Percentiles rank a stretch among this genome's conserved stretches.
phyloP scores from a whole-genome alignment of 2,329 filamentous ascomycete species.

The Neofusicoccum sp. region DNA sequence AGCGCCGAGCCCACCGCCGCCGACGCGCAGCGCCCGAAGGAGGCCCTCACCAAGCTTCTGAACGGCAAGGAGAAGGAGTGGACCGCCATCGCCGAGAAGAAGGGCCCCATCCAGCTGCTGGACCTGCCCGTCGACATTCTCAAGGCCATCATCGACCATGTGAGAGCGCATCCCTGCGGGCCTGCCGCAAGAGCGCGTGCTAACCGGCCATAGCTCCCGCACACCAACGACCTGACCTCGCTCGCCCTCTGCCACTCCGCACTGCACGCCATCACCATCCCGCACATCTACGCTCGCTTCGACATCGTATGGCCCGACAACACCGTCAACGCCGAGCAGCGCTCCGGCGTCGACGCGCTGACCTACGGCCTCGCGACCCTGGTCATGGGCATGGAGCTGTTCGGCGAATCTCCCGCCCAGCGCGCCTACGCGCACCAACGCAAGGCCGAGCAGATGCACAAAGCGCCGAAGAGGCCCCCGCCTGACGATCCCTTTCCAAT shows the following conservation, averaged over 20 bases:
- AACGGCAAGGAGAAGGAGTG: conserved; percentile 49
- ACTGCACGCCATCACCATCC: conserved; percentile 71
- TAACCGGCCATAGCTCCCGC: conserved; percentile 59
- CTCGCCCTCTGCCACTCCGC: conserved; percentile 76
- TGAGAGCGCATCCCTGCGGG: conserved; percentile 28
- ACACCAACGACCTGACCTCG: conserved; percentile 78
- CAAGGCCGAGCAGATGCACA: conserved; percentile 5
- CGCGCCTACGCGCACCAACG: conserved; percentile 17
- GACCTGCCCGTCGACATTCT: conserved; percentile 77
- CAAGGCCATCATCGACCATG: conserved; percentile 76
- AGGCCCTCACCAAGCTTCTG: conserved; percentile 44
- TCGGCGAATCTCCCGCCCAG: conserved; percentile 50
- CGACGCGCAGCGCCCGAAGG: conserved; percentile 22
- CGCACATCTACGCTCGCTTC: conserved; percentile 79
- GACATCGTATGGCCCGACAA: conserved; percentile 86
- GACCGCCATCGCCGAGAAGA: conserved; percentile 40
- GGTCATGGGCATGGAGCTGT: conserved; percentile 68
- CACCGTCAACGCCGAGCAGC: conserved; percentile 60
- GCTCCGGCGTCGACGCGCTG: conserved; percentile 74
- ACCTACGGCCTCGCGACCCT: conserved; percentile 79
- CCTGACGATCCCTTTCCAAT: conserved; percentile 34
- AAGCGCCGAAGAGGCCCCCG: neutral
- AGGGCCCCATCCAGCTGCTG: conserved; percentile 62
- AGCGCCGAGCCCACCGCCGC: conserved; percentile 10
- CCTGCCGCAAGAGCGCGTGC: conserved; percentile 9